Percentiles rank a stretch among this genome's conserved stretches.
Conservation (phyloP, 2,329 filamentous ascomycete species). For the Paradendryphiella salina region DNA sequence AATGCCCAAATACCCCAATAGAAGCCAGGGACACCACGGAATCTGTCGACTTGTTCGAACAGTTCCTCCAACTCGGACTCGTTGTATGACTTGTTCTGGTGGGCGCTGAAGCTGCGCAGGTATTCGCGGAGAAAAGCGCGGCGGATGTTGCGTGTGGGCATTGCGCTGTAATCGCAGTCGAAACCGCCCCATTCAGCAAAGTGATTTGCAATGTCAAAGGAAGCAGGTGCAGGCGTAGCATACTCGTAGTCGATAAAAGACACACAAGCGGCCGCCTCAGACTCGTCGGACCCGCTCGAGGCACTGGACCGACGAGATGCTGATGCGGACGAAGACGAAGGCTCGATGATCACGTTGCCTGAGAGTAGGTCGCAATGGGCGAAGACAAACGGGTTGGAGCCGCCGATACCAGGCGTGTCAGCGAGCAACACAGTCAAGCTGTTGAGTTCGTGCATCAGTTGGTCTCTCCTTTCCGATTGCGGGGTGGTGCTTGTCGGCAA, state of each 20-base stretch:
- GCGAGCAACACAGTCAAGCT: conserved; percentile 72
- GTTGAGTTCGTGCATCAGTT: conserved; percentile 74
- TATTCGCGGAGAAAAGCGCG: conserved; percentile 84
- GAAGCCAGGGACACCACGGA: conserved; percentile 87
- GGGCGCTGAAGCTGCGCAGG: conserved; percentile 67
- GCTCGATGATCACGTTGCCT: conserved; percentile 90
- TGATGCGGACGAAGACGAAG: conserved; percentile 46
- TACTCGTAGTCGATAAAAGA: conserved; percentile 98
- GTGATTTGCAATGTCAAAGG: conserved; percentile 97
- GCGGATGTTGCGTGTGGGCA: conserved; percentile 78
- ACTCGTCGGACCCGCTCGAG: conserved; percentile 37
- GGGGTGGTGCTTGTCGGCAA: conserved; percentile 73
- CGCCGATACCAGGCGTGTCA: conserved; percentile 74
- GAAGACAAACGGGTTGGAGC: conserved; percentile 75
- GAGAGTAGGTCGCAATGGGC: conserved; percentile 94
- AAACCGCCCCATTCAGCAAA: conserved; percentile 98
- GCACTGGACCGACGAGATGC: conserved; percentile 41
- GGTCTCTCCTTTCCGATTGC: conserved; percentile 67
- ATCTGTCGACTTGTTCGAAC: conserved; percentile 79
- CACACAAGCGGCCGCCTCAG: conserved; percentile 37
- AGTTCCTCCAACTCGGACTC: conserved; percentile 70
- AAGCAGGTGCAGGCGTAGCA: conserved; percentile 87
- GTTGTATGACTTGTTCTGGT: conserved; percentile 42
- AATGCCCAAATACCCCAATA: conserved; percentile 92
- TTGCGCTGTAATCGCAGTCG: conserved; percentile 83